Evolutionary conservation across 768 basidiomycete genomes (phyloP), one percentile per base, ranked within the genome.

Genomic region (Mrakia hoshinonis): DNA sequence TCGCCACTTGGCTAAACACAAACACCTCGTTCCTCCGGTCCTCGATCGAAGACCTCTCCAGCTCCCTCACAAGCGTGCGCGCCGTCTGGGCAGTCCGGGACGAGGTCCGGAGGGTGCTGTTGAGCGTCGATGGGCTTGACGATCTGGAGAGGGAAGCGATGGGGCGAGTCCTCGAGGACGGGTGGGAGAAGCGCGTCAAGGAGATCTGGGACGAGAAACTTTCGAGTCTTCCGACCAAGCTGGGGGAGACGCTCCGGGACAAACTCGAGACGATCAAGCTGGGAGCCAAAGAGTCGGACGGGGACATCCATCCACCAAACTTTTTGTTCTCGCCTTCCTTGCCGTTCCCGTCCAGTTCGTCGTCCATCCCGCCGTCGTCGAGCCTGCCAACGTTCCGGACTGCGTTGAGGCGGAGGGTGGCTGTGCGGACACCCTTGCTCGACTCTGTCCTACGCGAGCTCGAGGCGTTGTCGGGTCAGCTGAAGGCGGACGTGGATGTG

Each of bases 21-120:
- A 85, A 87, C 0, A 79, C 81, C 31, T 22, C 18, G 4, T 55
- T 72, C 22, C 65, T 72, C 10, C 11, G 39, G n/a, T 24, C 55
- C 7, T 26, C 70, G 46, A 46, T 72, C 47, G 55, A 43, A 74
- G 81, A 52, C 81, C 78, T 61, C 80, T 89, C 58, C 81, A 81
- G 52, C 77, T 75, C 24, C 81, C 85, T 10, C 79, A 85, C 18
- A 78, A 81, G 7, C 79, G 79, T 62, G 90, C 88, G 89, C 81
- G 82, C 83, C 7, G 84, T 91, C 10, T 92, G 91, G 90, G 83
- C 82, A 43, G 78, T 90, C n/a, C 83, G 89, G 39, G 67, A 62
- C 38, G 55, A 78, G 79, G 31, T 85, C 82, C 49, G 80, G 84
- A 54, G 80, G 81, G 69, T 83, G 80, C 58, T 86, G 83, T 83